Evolutionary conservation across 345 rosid species (phyloP), one percentile per base, ranked within the genome.

Genomic region (Arabis hirsuta): DNA sequence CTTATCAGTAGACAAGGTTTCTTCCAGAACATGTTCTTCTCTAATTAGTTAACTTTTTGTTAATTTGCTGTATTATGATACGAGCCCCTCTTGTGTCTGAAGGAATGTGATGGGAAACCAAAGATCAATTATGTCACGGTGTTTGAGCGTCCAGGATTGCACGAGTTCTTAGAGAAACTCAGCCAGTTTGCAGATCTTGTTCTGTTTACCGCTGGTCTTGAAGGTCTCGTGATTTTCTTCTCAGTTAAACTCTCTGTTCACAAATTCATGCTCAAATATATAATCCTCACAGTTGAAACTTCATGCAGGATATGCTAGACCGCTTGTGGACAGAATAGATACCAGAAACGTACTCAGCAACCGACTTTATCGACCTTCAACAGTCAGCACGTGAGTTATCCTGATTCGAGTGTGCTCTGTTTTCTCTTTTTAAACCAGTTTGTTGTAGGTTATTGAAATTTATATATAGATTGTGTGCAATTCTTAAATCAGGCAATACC

Each of bases 351-450:
- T 75, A 54, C 94, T 96, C 41, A 74, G 85, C 62, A 80, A 70
- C 72, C 83, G 99, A 55, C 96, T 96, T 60, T 96, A 96, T 79
- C 88, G 99, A 65, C 96, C 99, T 76, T 91, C 98, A 50, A 96
- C 99, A 71, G 85, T 64, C 74, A 87, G 91, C 84, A 96, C 98
- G 99, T 96, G 83, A 86, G 94, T 70, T 29, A 32, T 73, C 55
- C 50, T 59, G 45, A 67, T 42, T 54, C 0, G 27, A 4, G 31
- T 19, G 13, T 39, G 19, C 71, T 47, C 54, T 55, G 63, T 66
- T 65, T 67, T 4, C 5, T 9, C 31, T 62, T 31, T 31, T 12
- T 5, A 2, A 14, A 3, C 26, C 0, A 12, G 53, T 61, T 62
- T 73, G 47, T 55, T 19, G 24, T 6, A 53, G 64, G 46, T 45